A percentile compares a stretch with the other conserved stretches of the same genome.
phyloP scores from a whole-genome alignment of 2,329 filamentous ascomycete species.

The Aureobasidium melanogenum region DNA sequence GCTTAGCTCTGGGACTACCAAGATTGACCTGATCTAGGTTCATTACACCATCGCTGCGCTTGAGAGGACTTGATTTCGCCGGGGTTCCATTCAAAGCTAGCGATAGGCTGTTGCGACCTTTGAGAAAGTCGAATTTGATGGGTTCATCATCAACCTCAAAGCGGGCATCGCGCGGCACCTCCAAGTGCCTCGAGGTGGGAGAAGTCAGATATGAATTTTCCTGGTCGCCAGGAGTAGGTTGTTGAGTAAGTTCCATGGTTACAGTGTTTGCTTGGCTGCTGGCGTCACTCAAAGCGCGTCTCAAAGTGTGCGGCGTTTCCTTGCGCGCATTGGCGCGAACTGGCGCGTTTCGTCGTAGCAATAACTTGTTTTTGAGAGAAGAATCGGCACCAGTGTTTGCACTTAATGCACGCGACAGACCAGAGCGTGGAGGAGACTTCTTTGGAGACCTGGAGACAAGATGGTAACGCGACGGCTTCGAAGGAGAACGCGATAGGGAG shows the following conservation, averaged over 20 bases:
- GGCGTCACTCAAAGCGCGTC: constrained; percentile 64
- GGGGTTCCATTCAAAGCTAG: constrained; percentile 39
- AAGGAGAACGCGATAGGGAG: constrained; percentile 88
- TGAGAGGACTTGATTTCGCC: constrained; percentile 70
- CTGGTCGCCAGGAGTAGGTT: constrained; percentile 24
- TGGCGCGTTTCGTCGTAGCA: constrained; percentile 34
- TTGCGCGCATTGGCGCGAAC: constrained; percentile 62
- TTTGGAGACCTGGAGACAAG: constrained; percentile 41
- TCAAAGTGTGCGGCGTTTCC: constrained; percentile 52
- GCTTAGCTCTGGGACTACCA: constrained; percentile 82
- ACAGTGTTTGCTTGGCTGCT: constrained; percentile 61
- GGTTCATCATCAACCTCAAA: constrained; percentile 32
- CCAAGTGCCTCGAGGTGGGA: constrained; percentile 19
- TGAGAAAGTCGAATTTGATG: constrained; percentile 39
- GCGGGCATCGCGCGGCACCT: constrained; percentile 15
- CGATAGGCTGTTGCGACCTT: constrained; percentile 30
- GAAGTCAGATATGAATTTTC: constrained; percentile 15
- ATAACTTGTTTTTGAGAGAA: constrained; percentile 8
- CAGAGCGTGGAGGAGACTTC: constrained; percentile 29
- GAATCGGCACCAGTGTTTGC: constrained; percentile 13
- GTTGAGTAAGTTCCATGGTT: constrained; percentile 34
- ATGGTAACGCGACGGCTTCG: constrained; percentile 63
- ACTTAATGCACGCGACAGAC: constrained; percentile 23
- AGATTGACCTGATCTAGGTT: constrained; percentile 69
- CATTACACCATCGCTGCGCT: constrained; percentile 86